Base-by-base conservation (phyloP, 805 yeast genomes). In the Kregervanrija fluxuum region DNA sequence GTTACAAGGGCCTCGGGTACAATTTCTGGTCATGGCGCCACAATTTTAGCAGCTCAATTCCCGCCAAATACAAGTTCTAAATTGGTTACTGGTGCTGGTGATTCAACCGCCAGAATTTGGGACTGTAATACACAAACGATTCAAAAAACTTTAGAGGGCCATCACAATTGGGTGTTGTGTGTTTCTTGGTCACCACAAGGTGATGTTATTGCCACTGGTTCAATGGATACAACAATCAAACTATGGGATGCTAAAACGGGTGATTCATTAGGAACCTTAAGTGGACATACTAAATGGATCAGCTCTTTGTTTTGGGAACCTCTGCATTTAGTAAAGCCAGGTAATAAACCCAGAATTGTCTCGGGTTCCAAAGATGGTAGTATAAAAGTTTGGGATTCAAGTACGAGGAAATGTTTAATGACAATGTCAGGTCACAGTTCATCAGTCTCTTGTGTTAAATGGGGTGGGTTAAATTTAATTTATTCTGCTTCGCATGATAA, bases 401-500 rank as follows among this genome's bases (percentile, higher is more conserved):
- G 78, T 11, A 67, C 81, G 36, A 75, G 95, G 53, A 73, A 71
- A 1, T 79, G 89, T 54, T 56, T 75, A 42, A 70, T 75, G 60
- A 82, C 95, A 2, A 67, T 93, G 73, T 77, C 85, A 44, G 97
- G 98, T 0, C 99, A 93, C 60, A 74, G 88, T 31, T 79, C 85
- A 41, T 77, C 95, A 1, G 97, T 93, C 2, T 82, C 96, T 1
- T 88, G 97, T 67, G 95, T 90, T n/a, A 89, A 82, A 62, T 93
- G 99, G 99, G 86, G 96, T 46, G 99, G 99, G 2, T 69, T 79
- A 38, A 87, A 89, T 43, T 71, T 83, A 14, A 72, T 93, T 33
- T 93, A 90, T 63, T 79, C 95, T 31, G 90, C 86, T 1, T 89
- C 97, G n/a, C 98, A 93, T 59, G 99, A 93, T 64, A 91, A 90